A percentile compares a stretch with the other conserved stretches of the same genome.
These are phyloP conservation scores for Patellifolia procumbens DNA, from an alignment of 179 eudicot genomes.

Conservation along the genomic window DNA sequence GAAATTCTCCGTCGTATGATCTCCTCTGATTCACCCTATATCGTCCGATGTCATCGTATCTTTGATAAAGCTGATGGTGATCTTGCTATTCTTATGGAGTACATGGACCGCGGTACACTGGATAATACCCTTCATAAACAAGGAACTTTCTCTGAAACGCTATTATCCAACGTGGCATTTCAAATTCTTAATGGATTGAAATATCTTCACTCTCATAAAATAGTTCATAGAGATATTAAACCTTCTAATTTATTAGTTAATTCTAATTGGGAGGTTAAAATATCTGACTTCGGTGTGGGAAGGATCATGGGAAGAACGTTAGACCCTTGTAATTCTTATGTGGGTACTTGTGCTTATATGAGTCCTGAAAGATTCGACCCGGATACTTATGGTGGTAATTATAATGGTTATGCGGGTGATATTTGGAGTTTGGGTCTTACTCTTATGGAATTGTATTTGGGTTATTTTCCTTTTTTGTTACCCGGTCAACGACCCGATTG, in stretches of 20 bases:
- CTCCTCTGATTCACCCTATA: constrained; percentile 60
- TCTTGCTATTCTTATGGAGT: constrained; percentile 65
- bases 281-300: constrained; percentile 88
- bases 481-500: constrained; percentile 86
- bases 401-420: constrained; percentile 82
- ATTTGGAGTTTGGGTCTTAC: constrained; percentile 90
- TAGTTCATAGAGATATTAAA: constrained; percentile 76
- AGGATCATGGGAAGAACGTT: constrained; percentile 73
- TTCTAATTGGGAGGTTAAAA: constrained; percentile 56
- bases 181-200: constrained; percentile 61
- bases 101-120: constrained; percentile 75
- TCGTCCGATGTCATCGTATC: constrained; percentile 60
- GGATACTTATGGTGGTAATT: constrained; percentile 72
- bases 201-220: constrained; percentile 70
- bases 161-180: constrained; percentile 42
- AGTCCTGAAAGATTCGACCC: constrained; percentile 94
- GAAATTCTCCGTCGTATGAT: constrained; percentile 66
- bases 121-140: constrained; percentile 37
- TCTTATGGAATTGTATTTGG: constrained; percentile 71
- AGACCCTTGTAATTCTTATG: constrained; percentile 85
- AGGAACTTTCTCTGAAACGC: constrained; percentile 42
- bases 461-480: constrained; percentile 69
- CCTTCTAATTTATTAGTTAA: constrained; percentile 70
- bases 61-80: constrained; percentile 59
- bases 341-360: constrained; percentile 94